Base-by-base conservation (phyloP, 202 grass and related monocot species). In the Schoenoplectus tabernaemontani region DNA sequence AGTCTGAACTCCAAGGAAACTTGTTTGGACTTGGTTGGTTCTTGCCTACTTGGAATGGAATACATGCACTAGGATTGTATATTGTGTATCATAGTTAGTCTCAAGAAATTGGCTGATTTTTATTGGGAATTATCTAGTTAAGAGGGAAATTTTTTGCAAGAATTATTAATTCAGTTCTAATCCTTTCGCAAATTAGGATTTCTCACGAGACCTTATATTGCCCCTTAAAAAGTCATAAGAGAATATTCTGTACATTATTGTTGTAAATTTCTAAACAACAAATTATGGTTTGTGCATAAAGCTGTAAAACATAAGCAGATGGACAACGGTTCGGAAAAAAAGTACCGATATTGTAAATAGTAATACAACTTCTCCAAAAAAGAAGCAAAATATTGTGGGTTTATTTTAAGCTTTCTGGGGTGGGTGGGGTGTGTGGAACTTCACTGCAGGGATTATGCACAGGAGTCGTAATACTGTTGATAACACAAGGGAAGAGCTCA, bases 401-500 rank as follows among this genome's bases (percentile, higher is more conserved):
- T 81, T 87, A 80, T 64, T 4, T 22, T 68, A 32, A 74, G 6
- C 15, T n/a, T 6, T 74, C 46, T 53, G 7, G 24, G 37, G 1
- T 75, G 5, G 82, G 26, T 69, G 50, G 32, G 9, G 0, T 37
- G 50, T 5, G 28, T 22, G 19, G 15, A 59, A 48, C 57, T 59
- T 76, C n/a, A 9, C 78, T 84, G 62, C 77, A 97, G 93, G 91
- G 93, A 37, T 61, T 97, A 33, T 71, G 88, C 79, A 91, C 93
- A 15, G 93, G 93, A 17, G 87, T 60, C 3, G 82, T 97, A 2
- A 93, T 97, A 60, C 79, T 89, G 63, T 47, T 97, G 9, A 19
- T 41, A 15, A 85, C 85, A 60, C 47, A 82, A n/a, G 85, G 93
- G 78, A 67, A 66, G 39, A 91, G 88, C 53, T 97, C 93, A 0